Evolutionary conservation across 2,329 filamentous ascomycete genomes (phyloP).

Genomic region (Colletotrichum trifolii): DNA sequence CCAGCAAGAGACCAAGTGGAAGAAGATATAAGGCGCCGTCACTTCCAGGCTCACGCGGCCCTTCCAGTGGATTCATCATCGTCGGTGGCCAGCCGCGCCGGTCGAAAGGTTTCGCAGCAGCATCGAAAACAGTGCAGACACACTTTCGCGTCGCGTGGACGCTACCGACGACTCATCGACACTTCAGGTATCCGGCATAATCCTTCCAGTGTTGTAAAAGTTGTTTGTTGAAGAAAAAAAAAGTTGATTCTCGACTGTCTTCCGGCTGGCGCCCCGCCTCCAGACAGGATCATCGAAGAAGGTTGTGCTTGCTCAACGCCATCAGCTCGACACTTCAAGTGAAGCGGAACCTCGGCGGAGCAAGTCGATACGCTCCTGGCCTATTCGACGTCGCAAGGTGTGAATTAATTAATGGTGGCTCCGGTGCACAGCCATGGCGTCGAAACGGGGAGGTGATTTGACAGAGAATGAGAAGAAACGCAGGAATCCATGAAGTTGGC

Average conservation of each 20-base stretch:
- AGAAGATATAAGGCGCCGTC: slow-evolving; percentile 14
- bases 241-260: slow-evolving; percentile 22
- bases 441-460: slow-evolving; percentile 35
- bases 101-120: neutral
- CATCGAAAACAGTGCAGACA: neutral
- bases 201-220: slow-evolving; percentile 23
- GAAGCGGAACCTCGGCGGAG: slow-evolving; percentile 32
- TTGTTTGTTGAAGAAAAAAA: neutral
- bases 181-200: slow-evolving; percentile 35
- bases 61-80: slow-evolving; percentile 38
- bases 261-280: slow-evolving; percentile 20
- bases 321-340: slow-evolving; percentile 24
- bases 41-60: slow-evolving; percentile 38
- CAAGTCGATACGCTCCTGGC: slow-evolving; percentile 34
- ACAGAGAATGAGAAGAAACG: slow-evolving; percentile 4
- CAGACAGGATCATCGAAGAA: slow-evolving; percentile 23
- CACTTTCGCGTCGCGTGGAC: slow-evolving; percentile 15
- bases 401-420: neutral
- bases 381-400: slow-evolving; percentile 16
- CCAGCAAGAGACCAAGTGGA: neutral
- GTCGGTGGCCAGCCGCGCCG: slow-evolving; percentile 23
- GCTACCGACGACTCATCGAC: slow-evolving; percentile 41
- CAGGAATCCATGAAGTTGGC: slow-evolving; percentile 31
- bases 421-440: slow-evolving; percentile 12
- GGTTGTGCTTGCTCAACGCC: slow-evolving; percentile 1